Percentiles rank a stretch among this genome's conserved stretches.
phyloP scores from a whole-genome alignment of 2,329 filamentous ascomycete genomes.

The Didymellaceae sp. region DNA sequence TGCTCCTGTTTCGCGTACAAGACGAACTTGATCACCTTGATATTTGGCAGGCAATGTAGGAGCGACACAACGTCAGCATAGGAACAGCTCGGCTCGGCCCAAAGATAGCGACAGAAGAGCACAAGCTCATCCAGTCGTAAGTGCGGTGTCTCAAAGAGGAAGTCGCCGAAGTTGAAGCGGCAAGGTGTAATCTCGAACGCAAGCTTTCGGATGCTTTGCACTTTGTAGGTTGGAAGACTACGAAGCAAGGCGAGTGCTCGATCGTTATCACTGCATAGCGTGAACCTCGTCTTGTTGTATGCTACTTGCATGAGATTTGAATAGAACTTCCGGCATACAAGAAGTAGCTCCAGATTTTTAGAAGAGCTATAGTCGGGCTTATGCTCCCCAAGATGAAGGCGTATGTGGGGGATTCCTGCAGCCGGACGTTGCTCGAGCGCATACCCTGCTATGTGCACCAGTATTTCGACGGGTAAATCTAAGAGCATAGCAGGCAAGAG shows the following conservation, averaged over 20 bases:
- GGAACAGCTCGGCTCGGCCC: no score
- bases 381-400: neutral
- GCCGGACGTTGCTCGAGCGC: constrained; percentile 28
- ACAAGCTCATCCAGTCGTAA: constrained; percentile 40
- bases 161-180: no score
- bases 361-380: constrained; percentile 15
- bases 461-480: constrained; percentile 46
- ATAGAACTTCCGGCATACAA: constrained; percentile 49
- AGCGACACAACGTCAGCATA: constrained; percentile 31
- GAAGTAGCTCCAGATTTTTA: constrained; percentile 39
- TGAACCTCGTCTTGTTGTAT: constrained; percentile 46
- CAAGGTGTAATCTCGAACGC: no score
- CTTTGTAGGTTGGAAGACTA: neutral
- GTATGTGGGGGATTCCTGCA: neutral
- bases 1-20: constrained; percentile 21
- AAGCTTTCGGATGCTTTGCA: constrained; percentile 40
- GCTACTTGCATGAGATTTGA: constrained; percentile 46
- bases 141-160: constrained; percentile 38
- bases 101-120: constrained; percentile 27
- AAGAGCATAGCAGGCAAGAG: constrained; percentile 24
- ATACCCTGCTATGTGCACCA: constrained; percentile 40
- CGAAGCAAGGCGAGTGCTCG: neutral
- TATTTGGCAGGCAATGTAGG: constrained; percentile 42
- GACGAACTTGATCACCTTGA: constrained; percentile 46
- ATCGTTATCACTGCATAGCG: constrained; percentile 32